Conservation (phyloP, 768 basidiomycete genomes). For the Xerocomellus amylosporus region DNA sequence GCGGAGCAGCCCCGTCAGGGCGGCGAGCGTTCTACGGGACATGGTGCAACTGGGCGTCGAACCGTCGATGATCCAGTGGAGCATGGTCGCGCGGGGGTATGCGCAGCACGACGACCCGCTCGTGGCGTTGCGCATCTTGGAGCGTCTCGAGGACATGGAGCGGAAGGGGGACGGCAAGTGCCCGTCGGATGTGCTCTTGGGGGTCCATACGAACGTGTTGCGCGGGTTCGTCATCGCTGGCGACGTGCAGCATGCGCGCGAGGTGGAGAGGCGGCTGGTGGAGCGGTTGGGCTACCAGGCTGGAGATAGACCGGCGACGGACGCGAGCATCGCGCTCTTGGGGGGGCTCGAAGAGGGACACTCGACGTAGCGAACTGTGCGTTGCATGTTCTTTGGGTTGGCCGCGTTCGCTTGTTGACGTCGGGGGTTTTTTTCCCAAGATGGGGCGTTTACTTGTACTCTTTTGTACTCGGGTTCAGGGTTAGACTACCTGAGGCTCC, state of each 20-base stretch:
- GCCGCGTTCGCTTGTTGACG: not conserved
- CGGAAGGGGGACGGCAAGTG: not conserved
- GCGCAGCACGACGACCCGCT: constrained; percentile 37
- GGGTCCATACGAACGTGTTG: constrained; percentile 39
- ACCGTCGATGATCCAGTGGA: constrained; percentile 48
- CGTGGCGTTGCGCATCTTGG: constrained; percentile 42
- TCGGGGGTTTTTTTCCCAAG: not conserved
- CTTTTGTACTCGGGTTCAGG: too few relatives aligned
- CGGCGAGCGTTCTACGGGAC: constrained; percentile 45
- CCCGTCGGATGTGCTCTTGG: constrained; percentile 20
- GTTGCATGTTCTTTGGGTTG: not conserved
- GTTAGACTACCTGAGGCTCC: not conserved
- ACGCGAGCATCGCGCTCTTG: constrained; percentile 21
- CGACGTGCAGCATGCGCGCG: constrained; percentile 29
- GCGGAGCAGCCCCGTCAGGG: constrained; percentile 27
- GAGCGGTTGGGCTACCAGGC: constrained; percentile 20
- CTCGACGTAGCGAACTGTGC: not conserved
- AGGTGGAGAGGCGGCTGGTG: constrained; percentile 31
- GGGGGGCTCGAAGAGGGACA: constrained; percentile 15
- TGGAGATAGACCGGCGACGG: constrained; percentile 24
- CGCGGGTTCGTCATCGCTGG: constrained; percentile 36
- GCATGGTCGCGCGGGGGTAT: constrained; percentile 47
- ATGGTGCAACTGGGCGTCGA: constrained; percentile 47
- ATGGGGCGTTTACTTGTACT: not conserved
- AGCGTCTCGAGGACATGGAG: constrained; percentile 36